A percentile compares a stretch with the other conserved stretches of the same genome.
These are phyloP conservation scores for Blastocystis hominis DNA, from an alignment of 352 stramenopile genomes.

Conservation along the genomic window DNA sequence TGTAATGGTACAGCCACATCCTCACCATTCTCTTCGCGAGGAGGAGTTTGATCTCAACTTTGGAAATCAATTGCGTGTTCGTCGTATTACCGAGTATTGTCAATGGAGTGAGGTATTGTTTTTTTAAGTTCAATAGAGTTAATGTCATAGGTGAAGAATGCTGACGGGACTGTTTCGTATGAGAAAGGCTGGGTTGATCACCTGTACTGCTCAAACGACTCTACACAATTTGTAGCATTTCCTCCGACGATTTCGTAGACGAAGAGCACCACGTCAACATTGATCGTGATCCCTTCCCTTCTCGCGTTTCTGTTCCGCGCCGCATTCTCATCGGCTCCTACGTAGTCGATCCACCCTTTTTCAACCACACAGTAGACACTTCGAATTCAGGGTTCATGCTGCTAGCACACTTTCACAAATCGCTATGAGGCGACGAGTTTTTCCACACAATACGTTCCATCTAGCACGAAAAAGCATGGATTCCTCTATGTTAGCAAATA, in stretches of 20 bases:
- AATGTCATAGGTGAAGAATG: neutral
- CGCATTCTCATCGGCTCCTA: slow-evolving; percentile 30
- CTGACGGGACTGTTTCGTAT: neutral
- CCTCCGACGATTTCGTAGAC: slow-evolving; percentile 37
- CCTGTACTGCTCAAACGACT: neutral
- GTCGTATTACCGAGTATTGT: slow-evolving; percentile 36
- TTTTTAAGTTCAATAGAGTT: neutral
- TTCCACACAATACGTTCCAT: neutral
- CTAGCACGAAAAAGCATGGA: neutral
- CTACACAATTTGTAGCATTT: neutral
- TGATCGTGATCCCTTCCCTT: slow-evolving; percentile 22
- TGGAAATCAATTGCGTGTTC: slow-evolving; percentile 55
- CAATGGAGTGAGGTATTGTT: slow-evolving; percentile 35
- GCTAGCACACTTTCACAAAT: neutral
- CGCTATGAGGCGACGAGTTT: neutral
- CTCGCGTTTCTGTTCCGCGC: neutral
- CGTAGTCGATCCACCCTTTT: slow-evolving; percentile 3
- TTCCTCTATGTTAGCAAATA: neutral
- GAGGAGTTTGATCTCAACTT: slow-evolving; percentile 54
- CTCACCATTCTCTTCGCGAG: neutral
- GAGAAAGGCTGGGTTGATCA: slow-evolving; percentile 33
- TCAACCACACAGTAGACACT: neutral
- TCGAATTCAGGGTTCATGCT: neutral
- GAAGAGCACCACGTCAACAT: slow-evolving; percentile 10
- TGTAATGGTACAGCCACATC: neutral